Conservation (phyloP, 306 rosid species). For the Adenanthera pavonina region DNA sequence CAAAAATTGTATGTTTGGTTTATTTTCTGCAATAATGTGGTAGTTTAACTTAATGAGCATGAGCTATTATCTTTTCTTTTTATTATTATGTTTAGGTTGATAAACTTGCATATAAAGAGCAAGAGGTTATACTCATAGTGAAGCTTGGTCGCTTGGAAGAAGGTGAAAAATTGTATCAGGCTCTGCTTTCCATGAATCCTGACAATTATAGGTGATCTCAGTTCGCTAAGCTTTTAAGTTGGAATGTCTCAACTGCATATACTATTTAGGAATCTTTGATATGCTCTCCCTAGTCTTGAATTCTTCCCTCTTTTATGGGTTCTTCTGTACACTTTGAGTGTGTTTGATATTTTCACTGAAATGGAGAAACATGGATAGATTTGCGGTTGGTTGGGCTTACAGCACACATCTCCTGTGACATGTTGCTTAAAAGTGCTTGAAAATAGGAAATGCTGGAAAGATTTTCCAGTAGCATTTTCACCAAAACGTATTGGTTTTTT, state of each 20-base stretch:
- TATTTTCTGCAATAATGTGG: constrained; percentile 33
- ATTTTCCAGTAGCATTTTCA: background rate
- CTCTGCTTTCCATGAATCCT: constrained; percentile 82
- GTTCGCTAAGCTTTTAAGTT: constrained; percentile 21
- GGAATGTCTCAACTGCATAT: constrained; percentile 11
- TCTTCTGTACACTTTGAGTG: background rate
- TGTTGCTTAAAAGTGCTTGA: constrained; percentile 11
- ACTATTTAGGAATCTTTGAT: constrained; percentile 21
- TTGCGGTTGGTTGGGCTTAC: background rate
- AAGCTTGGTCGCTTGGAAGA: constrained; percentile 84
- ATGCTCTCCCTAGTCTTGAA: constrained; percentile 15
- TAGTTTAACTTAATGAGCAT: constrained; percentile 33
- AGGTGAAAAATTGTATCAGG: constrained; percentile 68
- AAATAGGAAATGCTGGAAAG: background rate
- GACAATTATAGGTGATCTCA: constrained; percentile 81
- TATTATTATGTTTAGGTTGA: constrained; percentile 65
- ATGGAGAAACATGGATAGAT: background rate
- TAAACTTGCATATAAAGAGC: constrained; percentile 74
- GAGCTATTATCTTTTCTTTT: constrained; percentile 30
- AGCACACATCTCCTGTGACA: background rate
- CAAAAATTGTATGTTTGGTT: constrained; percentile 67
- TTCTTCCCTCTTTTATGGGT: background rate
- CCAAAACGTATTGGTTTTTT: background rate
- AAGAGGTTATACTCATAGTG: constrained; percentile 82
- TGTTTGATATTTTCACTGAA: background rate